Base-by-base conservation (phyloP, 345 rosid genomes). In the Durio zibethinus region DNA sequence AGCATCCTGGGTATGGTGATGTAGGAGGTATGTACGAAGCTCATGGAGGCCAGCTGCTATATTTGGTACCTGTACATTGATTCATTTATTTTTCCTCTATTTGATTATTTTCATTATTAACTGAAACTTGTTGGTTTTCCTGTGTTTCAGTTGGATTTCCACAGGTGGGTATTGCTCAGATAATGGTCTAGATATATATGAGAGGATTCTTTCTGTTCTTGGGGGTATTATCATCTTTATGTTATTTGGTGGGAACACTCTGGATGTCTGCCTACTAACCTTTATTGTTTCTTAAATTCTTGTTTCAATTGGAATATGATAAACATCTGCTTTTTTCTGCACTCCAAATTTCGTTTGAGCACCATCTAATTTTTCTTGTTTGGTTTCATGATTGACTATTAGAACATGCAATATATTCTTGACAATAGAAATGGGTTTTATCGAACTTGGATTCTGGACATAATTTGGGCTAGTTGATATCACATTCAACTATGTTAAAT, bases 1-100 rank as follows among this genome's bases (percentile, higher is more conserved):
- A 81, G 76, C 89, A 90, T 88, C 82, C 95, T 73, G 94, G 95
- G 71, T 96, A 90, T 80, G 90, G 98, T 77, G 97, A 96, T 79
- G 89, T 80, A 59, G 95, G 93, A 83, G 93, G 94, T 86, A 86
- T 84, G 89, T 83, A 83, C 71, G 81, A 78, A 59, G 75, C 85
- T 78, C 65, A 83, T 72, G 88, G 85, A 47, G 86, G 82, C 79
- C 83, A 83, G 85, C 79, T 84, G 75, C 80, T 52, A 79, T n/a
- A 31, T 75, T 60, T 72, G 70, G 59, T 45, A 63, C 78, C 53
- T 70, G 57, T 29, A 56, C 29, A 40, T 77, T 71, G 38, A 21
- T 79, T 63, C 33, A 11, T 61, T 76, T 45, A 57, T 79, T 72
- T 76, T 81, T 40, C 43, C 70, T 75, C 31, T 68, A 54, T 76